A percentile compares a stretch with the other conserved stretches of the same genome.
These are phyloP conservation scores for Clonostachys byssicola DNA, from an alignment of 2,329 filamentous ascomycete species.

Conservation along the genomic window DNA sequence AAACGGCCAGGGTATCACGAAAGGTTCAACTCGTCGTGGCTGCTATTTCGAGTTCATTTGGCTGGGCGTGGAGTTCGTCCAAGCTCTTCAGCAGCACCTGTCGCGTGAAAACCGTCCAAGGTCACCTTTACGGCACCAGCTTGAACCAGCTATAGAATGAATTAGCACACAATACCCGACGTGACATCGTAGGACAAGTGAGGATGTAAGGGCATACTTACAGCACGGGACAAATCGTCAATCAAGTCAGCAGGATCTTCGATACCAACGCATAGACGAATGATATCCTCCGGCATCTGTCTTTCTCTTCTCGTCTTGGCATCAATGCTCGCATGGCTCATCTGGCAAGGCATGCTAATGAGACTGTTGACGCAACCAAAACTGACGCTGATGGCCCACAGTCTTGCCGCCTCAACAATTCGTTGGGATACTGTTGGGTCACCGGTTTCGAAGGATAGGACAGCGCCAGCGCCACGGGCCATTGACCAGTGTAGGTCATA, in stretches of 20 bases:
- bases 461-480: conserved; percentile 89
- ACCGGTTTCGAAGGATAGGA: conserved; percentile 94
- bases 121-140: conserved; percentile 88
- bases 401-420: conserved; percentile 86
- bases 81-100: conserved; percentile 21
- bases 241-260: conserved; percentile 90
- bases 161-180: background rate
- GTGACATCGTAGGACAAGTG: conserved; percentile 5
- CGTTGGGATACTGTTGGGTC: conserved; percentile 79
- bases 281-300: conserved; percentile 94
- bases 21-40: too few relatives aligned
- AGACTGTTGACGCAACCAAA: conserved; percentile 98
- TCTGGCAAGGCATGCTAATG: conserved; percentile 99
- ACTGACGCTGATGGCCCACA: conserved; percentile 95
- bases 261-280: conserved; percentile 92
- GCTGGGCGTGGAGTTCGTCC: conserved; percentile 9
- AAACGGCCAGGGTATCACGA: too few relatives aligned
- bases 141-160: conserved; percentile 70
- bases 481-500: conserved; percentile 96
- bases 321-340: conserved; percentile 98
- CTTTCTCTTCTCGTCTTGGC: conserved; percentile 86
- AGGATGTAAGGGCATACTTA: conserved; percentile 44
- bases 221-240: conserved; percentile 85
- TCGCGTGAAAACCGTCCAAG: conserved; percentile 74
- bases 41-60: too few relatives aligned